phyloP scores from a whole-genome alignment of 208 protist species.

The Wallacemonas rigidus region DNA sequence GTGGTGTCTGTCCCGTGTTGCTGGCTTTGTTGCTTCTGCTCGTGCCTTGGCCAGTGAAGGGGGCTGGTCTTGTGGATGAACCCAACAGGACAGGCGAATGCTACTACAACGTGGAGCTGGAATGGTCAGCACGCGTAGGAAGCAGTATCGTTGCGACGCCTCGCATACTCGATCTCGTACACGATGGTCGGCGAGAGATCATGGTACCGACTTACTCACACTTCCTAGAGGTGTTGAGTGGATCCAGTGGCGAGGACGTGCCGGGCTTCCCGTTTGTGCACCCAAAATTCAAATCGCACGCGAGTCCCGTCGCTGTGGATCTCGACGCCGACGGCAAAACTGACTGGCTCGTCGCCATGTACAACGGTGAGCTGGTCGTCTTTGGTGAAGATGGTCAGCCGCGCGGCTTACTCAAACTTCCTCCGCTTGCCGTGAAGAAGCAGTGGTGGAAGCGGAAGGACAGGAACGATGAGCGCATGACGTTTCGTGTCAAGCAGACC shows the following conservation, averaged over 20 bases:
- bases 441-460: constrained; percentile 64
- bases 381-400: constrained; percentile 64
- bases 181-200: constrained; percentile 85
- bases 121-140: constrained; percentile 80
- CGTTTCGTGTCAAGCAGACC: constrained; percentile 22
- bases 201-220: constrained; percentile 78
- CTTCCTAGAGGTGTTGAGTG: constrained; percentile 71
- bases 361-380: constrained; percentile 87
- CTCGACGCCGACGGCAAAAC: constrained; percentile 79
- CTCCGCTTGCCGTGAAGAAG: constrained; percentile 77
- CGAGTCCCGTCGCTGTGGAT: constrained; percentile 83
- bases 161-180: constrained; percentile 73
- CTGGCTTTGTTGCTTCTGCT: neutral
- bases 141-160: constrained; percentile 82
- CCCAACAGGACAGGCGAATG: constrained; percentile 30
- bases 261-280: constrained; percentile 86
- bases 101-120: constrained; percentile 51
- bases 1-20: neutral
- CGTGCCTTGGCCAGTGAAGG: no score
- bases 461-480: constrained; percentile 12
- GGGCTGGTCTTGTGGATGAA: no score
- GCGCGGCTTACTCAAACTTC: constrained; percentile 60
- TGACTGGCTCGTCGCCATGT: constrained; percentile 86
- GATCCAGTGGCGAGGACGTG: constrained; percentile 50
- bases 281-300: constrained; percentile 70